Evolutionary conservation across 441 rosid genomes (phyloP), one percentile per base, ranked within the genome.

Genomic region (Gossypium trilobum): DNA sequence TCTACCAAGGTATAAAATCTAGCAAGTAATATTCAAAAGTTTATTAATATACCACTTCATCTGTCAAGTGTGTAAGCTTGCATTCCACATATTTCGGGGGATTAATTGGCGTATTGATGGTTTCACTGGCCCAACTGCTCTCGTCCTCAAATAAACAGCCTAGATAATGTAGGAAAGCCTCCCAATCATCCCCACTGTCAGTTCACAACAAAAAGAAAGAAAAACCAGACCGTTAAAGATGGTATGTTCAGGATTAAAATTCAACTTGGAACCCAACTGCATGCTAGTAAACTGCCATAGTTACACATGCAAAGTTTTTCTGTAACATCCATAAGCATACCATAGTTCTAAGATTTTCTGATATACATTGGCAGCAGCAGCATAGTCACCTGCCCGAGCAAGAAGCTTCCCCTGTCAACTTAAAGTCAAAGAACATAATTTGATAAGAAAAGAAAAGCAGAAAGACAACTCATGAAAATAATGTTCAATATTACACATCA

Each of bases 321-420:
- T 1, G 68, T 31, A 57, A 14, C 9, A 16, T 65, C 20, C 52
- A 73, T 46, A 74, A 72, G 31, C 83, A 58, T 91, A 95, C 99
- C 99, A 86, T 77, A 87, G 70, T 74, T 91, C 96, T 79, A 93
- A 78, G 73, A 91, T 87, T 81, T 88, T 88, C 83, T 85, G 80
- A 78, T 87, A 95, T 75, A 87, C 81, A 63, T 80, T 77, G 55
- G 89, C 81, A 23, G 91, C 93, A 19, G 93, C 81, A 68, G 83
- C 77, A 80, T 82, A 88, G 83, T 95, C 95, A 79, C 91, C 92
- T 67, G 84, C 85, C 80, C 83, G 82, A 75, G 97, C 97, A 79
- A 91, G 97, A 85, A 95, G 97, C 83, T 91, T 95, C 80, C 99
- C 99, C 99, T 95, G 98, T 93, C 90, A 91, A 91, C 99, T 95